Evolutionary conservation across 352 stramenopile species (phyloP).

Genomic region (Peronosclerospora sorghi): DNA sequence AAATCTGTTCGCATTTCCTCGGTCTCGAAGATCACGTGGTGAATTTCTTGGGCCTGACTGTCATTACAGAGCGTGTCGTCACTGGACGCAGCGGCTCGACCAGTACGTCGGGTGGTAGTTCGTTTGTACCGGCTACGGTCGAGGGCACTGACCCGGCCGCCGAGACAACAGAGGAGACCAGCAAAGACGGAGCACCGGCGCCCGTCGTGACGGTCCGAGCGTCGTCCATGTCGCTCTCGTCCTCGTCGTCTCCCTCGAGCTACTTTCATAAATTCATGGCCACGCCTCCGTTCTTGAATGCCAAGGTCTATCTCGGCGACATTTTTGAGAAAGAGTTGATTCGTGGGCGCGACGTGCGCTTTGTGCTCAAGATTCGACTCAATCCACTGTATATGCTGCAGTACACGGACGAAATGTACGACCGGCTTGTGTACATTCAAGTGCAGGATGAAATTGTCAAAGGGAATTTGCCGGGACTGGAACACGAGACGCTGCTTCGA

Average conservation of each 20-base stretch:
- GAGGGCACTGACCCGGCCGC: slow-evolving; percentile 19
- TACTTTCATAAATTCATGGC: slow-evolving; percentile 77
- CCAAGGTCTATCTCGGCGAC: slow-evolving; percentile 83
- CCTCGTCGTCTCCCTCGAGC: slow-evolving; percentile 28
- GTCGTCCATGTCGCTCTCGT: slow-evolving; percentile 21
- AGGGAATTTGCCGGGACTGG: slow-evolving; percentile 72
- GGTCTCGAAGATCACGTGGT: slow-evolving; percentile 82
- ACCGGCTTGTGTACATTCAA: slow-evolving; percentile 83
- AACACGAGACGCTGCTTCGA: slow-evolving; percentile 65
- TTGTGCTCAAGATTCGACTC: slow-evolving; percentile 90
- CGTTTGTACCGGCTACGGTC: slow-evolving; percentile 22
- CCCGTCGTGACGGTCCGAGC: slow-evolving; percentile 12
- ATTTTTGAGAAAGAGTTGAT: slow-evolving; percentile 87
- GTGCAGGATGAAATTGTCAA: slow-evolving; percentile 88
- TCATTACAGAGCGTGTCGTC: slow-evolving; percentile 37
- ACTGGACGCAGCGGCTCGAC: slow-evolving; percentile 15
- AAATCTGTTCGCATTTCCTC: slow-evolving; percentile 89
- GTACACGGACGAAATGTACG: slow-evolving; percentile 77
- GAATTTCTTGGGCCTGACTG: slow-evolving; percentile 57
- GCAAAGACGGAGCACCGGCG: slow-evolving; percentile 9
- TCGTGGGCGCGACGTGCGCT: slow-evolving; percentile 81
- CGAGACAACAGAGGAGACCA: slow-evolving; percentile 8
- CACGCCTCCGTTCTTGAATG: slow-evolving; percentile 63
- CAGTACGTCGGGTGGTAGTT: slow-evolving; percentile 7
- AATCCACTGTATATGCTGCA: slow-evolving; percentile 68